Evolutionary conservation across 2,329 filamentous ascomycete genomes (phyloP).

Genomic region (Penicillium sp.): DNA sequence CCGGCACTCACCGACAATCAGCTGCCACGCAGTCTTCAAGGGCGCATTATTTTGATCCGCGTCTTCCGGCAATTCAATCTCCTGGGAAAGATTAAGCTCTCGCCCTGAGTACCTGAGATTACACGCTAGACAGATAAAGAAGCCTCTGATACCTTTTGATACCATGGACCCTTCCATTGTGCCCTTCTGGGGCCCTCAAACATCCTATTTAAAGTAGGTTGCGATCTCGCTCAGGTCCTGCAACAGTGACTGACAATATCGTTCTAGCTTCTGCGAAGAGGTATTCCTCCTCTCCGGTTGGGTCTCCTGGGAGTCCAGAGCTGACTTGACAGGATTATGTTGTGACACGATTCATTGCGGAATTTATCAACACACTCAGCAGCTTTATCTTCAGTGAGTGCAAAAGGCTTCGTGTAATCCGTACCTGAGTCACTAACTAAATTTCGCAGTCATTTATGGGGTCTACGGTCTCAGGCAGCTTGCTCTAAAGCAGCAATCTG

Average conservation of each 20-base stretch:
- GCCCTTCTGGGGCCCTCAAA: constrained; percentile 29
- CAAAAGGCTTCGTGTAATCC: neutral
- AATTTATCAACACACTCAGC: constrained; percentile 48
- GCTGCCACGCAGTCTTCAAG: neutral
- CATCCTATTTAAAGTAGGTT: constrained; percentile 31
- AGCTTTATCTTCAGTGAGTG: constrained; percentile 38
- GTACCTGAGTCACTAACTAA: neutral
- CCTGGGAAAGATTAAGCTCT: neutral
- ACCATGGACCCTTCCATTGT: constrained; percentile 2
- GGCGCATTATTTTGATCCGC: neutral
- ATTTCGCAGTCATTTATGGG: constrained; percentile 36
- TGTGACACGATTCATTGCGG: constrained; percentile 44
- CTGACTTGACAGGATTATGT: constrained; percentile 35
- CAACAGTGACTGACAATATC: neutral
- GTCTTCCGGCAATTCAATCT: neutral
- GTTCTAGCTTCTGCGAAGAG: constrained; percentile 30
- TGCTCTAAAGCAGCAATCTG: constrained; percentile 15
- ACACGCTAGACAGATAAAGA: neutral
- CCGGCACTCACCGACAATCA: neutral
- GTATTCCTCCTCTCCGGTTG: constrained; percentile 11
- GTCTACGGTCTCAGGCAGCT: constrained; percentile 38
- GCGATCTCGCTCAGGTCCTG: neutral
- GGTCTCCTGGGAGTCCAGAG: neutral
- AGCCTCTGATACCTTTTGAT: neutral
- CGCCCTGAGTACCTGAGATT: neutral